Percentiles rank a stretch among this genome's conserved stretches.
Evolutionary conservation across 108 stramenopile species (phyloP).

Genomic region (Fistulifera solaris): DNA sequence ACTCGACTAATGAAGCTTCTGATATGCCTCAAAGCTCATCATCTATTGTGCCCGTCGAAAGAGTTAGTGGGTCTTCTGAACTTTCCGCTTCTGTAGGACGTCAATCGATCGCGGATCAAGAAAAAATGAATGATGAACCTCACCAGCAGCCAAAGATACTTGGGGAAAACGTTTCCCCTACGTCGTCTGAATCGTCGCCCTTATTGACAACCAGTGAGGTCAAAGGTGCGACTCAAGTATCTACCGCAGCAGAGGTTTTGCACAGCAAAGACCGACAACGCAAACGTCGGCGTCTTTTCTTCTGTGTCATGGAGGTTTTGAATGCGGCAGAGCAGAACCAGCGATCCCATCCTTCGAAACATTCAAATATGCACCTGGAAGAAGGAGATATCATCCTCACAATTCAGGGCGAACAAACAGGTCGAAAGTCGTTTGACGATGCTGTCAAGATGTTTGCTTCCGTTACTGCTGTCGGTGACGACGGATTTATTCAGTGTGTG

Average conservation of each 20-base stretch:
- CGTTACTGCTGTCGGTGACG: not conserved
- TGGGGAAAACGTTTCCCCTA: too few species aligned
- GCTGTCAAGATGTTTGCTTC: constrained; percentile 36
- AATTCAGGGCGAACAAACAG: constrained; percentile 32
- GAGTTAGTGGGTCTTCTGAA: too few species aligned
- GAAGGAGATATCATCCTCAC: constrained; percentile 61
- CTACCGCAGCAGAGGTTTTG: not conserved
- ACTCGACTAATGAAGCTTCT: too few species aligned
- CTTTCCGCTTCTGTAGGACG: too few species aligned
- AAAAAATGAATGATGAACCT: too few species aligned
- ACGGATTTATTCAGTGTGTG: constrained; percentile 9
- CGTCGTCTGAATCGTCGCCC: too few species aligned
- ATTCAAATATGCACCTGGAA: constrained; percentile 16
- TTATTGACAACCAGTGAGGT: not conserved
- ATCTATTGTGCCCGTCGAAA: too few species aligned
- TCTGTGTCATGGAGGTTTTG: constrained; percentile 42
- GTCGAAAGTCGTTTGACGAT: constrained; percentile 42
- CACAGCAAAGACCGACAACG: not conserved
- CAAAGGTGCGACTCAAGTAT: not conserved
- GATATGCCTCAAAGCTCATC: too few species aligned
- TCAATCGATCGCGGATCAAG: too few species aligned
- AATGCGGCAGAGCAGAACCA: constrained; percentile 44
- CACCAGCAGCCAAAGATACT: too few species aligned
- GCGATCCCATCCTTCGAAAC: not conserved
- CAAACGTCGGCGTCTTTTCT: constrained; percentile 46